phyloP scores from a whole-genome alignment of 805 yeast species.

The Myxozyma neotropica region DNA sequence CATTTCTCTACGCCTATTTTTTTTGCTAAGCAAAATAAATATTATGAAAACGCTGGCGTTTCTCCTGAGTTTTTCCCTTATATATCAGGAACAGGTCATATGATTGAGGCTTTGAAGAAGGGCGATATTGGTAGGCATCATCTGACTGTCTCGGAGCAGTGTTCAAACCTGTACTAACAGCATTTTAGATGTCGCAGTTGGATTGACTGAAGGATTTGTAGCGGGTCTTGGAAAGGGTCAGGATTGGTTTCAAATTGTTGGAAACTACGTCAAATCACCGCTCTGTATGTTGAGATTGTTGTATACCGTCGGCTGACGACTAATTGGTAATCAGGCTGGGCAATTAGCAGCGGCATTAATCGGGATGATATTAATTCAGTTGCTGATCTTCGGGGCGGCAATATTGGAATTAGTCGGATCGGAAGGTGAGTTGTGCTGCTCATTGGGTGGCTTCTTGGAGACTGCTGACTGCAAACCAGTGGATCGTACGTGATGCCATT shows the following conservation, averaged over 20 bases:
- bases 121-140: constrained; percentile 57
- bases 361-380: constrained; percentile 58
- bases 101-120: constrained; percentile 69
- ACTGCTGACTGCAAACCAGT: constrained; percentile 15
- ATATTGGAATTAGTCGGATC: constrained; percentile 79
- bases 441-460: background rate
- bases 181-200: constrained; percentile 67
- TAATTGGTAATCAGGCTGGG: constrained; percentile 54
- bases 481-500: constrained; percentile 92
- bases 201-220: constrained; percentile 88
- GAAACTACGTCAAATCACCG: constrained; percentile 84
- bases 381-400: constrained; percentile 59
- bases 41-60: constrained; percentile 53
- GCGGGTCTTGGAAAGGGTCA: constrained; percentile 78
- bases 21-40: constrained; percentile 66
- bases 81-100: constrained; percentile 86
- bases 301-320: background rate
- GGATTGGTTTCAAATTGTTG: constrained; percentile 64
- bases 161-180: background rate
- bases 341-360: constrained; percentile 73
- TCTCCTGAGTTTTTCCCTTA: constrained; percentile 65
- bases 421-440: constrained; percentile 67
- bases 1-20: constrained; percentile 88
- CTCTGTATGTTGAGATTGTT: constrained; percentile 48
- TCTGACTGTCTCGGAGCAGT: too few species aligned